Base-by-base conservation (phyloP, 2,329 filamentous ascomycete species). In the Pseudocercospora fuligena region DNA sequence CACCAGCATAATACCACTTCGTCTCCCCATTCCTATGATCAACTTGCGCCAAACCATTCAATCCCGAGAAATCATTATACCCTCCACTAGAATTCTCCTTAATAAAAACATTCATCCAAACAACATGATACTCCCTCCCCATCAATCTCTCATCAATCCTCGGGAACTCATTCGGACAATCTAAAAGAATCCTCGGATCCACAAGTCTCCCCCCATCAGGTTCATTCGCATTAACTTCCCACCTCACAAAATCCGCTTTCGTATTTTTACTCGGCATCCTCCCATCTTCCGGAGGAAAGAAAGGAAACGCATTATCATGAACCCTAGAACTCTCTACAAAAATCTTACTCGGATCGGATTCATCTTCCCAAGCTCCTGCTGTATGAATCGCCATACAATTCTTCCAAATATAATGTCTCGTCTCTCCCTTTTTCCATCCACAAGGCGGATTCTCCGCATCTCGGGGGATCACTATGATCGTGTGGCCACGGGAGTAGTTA, bases 141-240 rank as follows among this genome's bases (percentile, higher is more conserved):
- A 81, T 72, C 47, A 81, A 77, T 6, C 82, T 77, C 63, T 84
- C 82, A 61, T 84, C 82, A 19, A 84, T 77, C 23, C 82, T 77
- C 0, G 80, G 79, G 69, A 84, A 83, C 62, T 83, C 82, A 29
- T 77, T 76, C 3, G 80, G 80, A 31, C 78, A 75, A 47, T 81
- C 78, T 25, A 80, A 73, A 8, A 79, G 58, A 0, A 78, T 69
- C 5, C 66, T 23, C 1, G 78, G 78, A 40, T 77, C 77, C 0
- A 73, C 49, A 0, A 79, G 74, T 9, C 72, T 51, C 16, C 57
- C 73, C 1, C 69, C 66, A 51, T 76, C 3, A 73, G 75, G 51
- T 12, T 72, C 25, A 1, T 67, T 69, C 3, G 78, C 77, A 69
- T 83, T 80, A 40, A 84, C 73, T 29, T 75, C 67, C 80, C 80